Evolutionary conservation across 495 filamentous ascomycete species (phyloP).

Genomic region (Talaromyces stipitatus): DNA sequence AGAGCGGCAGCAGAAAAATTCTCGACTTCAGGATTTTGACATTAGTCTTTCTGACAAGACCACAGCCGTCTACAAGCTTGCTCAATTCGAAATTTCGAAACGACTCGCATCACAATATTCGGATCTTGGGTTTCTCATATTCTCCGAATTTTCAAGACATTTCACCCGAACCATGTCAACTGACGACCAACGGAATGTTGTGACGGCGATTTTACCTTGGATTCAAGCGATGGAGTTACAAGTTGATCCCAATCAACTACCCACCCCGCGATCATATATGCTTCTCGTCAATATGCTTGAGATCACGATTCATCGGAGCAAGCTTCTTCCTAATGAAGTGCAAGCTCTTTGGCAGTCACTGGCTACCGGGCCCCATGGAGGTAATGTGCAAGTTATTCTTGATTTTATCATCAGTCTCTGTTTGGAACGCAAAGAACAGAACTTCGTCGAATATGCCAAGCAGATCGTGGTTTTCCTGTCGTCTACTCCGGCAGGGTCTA

Average conservation of each 20-base stretch:
- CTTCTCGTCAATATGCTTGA: constrained; percentile 92
- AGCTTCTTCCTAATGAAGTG: constrained; percentile 86
- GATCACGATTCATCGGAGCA: constrained; percentile 88
- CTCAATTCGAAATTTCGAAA: constrained; percentile 93
- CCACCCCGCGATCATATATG: constrained; percentile 87
- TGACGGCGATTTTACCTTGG: constrained; percentile 92
- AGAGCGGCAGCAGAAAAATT: constrained; percentile 74
- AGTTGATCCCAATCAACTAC: constrained; percentile 88
- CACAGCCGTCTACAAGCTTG: constrained; percentile 92
- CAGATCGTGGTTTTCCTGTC: constrained; percentile 95
- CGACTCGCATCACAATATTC: constrained; percentile 80
- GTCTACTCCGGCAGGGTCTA: constrained; percentile 80
- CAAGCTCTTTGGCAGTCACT: constrained; percentile 96
- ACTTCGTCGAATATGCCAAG: constrained; percentile 95
- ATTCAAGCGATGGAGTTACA: constrained; percentile 90
- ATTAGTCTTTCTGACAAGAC: constrained; percentile 98
- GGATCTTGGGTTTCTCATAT: constrained; percentile 84
- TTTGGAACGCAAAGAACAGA: constrained; percentile 87
- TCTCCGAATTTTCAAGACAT: constrained; percentile 87
- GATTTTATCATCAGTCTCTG: constrained; percentile 95
- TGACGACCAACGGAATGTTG: constrained; percentile 82
- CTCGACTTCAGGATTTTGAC: constrained; percentile 91
- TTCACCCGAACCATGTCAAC: constrained; percentile 74
- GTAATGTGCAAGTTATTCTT: constrained; percentile 91
- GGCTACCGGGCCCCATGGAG: constrained; percentile 84